Conservation (phyloP, 139 green algal genomes). For the Chlorella sp. region DNA sequence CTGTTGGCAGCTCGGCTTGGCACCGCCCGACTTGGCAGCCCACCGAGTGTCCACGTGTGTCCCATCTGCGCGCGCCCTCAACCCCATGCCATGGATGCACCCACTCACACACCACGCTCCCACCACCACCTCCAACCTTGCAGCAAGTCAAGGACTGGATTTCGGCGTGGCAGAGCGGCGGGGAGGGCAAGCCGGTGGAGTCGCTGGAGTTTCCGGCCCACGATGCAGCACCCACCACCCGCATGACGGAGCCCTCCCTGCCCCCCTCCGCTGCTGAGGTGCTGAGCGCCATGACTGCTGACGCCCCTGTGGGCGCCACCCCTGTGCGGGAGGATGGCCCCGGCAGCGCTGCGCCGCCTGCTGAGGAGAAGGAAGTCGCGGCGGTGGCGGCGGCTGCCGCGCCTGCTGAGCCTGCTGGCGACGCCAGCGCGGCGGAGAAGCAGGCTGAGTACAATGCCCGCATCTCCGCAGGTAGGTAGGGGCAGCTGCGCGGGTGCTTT, state of each 20-base stretch:
- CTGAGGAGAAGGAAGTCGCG: neutral
- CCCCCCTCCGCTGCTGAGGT: neutral
- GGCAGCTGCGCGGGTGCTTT: neutral
- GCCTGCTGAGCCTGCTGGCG: neutral
- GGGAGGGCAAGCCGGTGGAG: neutral
- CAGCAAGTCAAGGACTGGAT: slow-evolving; percentile 38
- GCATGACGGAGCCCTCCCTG: neutral
- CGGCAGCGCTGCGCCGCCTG: neutral
- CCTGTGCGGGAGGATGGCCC: neutral
- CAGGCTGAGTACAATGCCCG: neutral
- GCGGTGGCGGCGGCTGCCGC: neutral
- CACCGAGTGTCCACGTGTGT: neutral
- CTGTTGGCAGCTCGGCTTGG: no score
- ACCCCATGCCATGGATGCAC: neutral
- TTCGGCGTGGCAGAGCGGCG: neutral
- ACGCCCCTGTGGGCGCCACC: slow-evolving; percentile 14
- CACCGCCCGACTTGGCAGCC: no score
- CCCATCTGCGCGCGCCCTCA: neutral
- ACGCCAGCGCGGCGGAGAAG: neutral
- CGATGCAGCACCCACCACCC: neutral
- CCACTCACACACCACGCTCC: neutral
- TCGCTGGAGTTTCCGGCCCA: neutral
- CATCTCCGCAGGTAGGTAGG: neutral
- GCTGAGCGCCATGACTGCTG: neutral
- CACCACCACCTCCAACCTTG: neutral